Percentiles rank a stretch among this genome's conserved stretches.
Conservation (phyloP, 768 basidiomycete species). For the Mycena floridula region DNA sequence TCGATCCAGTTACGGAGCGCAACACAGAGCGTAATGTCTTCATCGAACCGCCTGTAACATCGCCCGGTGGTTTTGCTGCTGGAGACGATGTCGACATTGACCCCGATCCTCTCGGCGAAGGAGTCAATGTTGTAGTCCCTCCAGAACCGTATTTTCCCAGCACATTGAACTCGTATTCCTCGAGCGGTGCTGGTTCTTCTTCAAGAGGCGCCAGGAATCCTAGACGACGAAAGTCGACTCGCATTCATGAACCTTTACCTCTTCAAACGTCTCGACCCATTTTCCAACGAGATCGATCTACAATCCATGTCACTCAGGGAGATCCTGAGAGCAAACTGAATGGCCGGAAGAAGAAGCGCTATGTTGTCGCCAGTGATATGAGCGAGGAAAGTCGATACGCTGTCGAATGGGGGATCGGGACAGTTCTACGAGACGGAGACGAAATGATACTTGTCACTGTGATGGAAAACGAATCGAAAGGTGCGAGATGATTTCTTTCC, state of each 20-base stretch:
- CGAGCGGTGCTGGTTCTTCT: neutral
- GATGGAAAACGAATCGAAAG: slow-evolving; percentile 87
- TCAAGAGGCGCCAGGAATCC: slow-evolving; percentile 36
- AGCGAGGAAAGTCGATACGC: slow-evolving; percentile 94
- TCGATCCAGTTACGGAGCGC: slow-evolving; percentile 77
- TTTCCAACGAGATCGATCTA: slow-evolving; percentile 90
- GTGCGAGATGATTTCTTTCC: slow-evolving; percentile 32
- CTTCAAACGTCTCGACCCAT: slow-evolving; percentile 69
- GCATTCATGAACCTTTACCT: slow-evolving; percentile 56
- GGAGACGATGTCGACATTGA: slow-evolving; percentile 52
- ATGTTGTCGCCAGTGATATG: slow-evolving; percentile 91
- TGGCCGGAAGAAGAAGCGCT: slow-evolving; percentile 55
- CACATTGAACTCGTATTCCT: slow-evolving; percentile 47
- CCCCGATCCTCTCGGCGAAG: slow-evolving; percentile 86
- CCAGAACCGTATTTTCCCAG: slow-evolving; percentile 78
- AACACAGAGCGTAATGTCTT: slow-evolving; percentile 86
- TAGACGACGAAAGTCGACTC: slow-evolving; percentile 57
- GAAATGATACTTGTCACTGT: slow-evolving; percentile 89
- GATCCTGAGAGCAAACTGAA: slow-evolving; percentile 56
- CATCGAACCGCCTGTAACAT: slow-evolving; percentile 28
- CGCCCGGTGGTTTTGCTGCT: slow-evolving; percentile 23
- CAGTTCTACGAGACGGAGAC: slow-evolving; percentile 91
- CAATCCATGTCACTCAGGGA: slow-evolving; percentile 84
- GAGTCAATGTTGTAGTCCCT: slow-evolving; percentile 82
- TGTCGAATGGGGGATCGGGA: slow-evolving; percentile 97